A percentile compares a stretch with the other conserved stretches of the same genome.
Evolutionary conservation across 2,329 filamentous ascomycete species (phyloP).

Genomic region (Beauveria pseudobassiana): DNA sequence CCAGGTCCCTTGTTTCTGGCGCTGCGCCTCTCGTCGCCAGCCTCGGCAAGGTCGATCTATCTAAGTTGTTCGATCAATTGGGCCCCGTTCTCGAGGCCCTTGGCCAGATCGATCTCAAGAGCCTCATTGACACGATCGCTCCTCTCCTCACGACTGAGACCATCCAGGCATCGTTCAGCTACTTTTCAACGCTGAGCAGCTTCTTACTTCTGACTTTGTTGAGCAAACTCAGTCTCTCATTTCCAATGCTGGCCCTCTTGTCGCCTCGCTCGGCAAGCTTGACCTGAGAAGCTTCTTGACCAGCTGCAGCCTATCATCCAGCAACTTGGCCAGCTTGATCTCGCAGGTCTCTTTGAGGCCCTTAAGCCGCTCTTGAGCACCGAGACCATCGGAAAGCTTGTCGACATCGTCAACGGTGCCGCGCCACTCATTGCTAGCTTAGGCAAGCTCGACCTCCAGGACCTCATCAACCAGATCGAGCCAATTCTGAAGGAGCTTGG

Average conservation of each 20-base stretch:
- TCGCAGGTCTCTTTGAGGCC: constrained; percentile 12
- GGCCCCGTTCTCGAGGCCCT: constrained; percentile 21
- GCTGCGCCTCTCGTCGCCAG: constrained; percentile 10
- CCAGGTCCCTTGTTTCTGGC: constrained; percentile 14
- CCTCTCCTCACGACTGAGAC: constrained; percentile 10
- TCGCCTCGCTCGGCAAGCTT: constrained; percentile 9
- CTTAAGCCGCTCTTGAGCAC: constrained; percentile 9
- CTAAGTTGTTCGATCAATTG: constrained; percentile 18
- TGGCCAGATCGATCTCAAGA: constrained; percentile 13
- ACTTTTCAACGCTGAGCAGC: constrained; percentile 12
- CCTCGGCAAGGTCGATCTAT: constrained; percentile 10
- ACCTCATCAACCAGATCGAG: constrained; percentile 19
- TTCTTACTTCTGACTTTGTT: constrained; percentile 12
- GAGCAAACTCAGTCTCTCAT: constrained; percentile 15
- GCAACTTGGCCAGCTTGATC: constrained; percentile 13
- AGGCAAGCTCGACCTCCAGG: constrained; percentile 10
- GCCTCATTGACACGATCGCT: constrained; percentile 15
- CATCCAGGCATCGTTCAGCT: constrained; percentile 13
- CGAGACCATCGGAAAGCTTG: constrained; percentile 10
- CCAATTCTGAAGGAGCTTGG: constrained; percentile 20
- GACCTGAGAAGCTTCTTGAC: constrained; percentile 17
- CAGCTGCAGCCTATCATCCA: constrained; percentile 23
- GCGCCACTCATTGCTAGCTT: constrained; percentile 7
- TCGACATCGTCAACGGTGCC: neutral
- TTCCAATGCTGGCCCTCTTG: constrained; percentile 7